Base-by-base conservation (phyloP, 176 grass and related monocot genomes). In the Saccharum spontaneum region DNA sequence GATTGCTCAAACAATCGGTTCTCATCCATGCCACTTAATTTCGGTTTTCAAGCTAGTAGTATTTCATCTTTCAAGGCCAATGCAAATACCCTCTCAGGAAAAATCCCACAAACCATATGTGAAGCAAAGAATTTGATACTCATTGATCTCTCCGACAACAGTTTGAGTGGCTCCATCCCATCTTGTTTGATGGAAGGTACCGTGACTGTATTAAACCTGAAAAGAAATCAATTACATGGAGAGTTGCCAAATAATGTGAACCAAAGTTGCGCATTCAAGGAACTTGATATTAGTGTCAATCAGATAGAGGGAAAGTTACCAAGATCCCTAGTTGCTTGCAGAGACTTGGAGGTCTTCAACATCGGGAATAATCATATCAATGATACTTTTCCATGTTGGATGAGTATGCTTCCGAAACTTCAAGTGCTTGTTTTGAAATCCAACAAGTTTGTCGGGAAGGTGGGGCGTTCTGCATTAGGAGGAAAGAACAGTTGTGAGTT, bases 1-100 rank as follows among this genome's bases (percentile, higher is more conserved):
- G 77, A 87, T 81, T 87, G 45, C 60, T 87, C 85, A 54, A 87
- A 43, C n/a, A 87, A 87, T 11, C 30, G 6, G 1, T 87, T 87
- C 77, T 80, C 77, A 55, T 75, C 59, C 11, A 75, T 81, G 0
- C 77, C 85, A 22, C 0, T 12, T 52, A 59, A 92, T 79, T 86
- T 72, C 38, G 71, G 30, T 33, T 86, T 14, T 68, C 36, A 36
- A 8, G 24, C 73, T 8, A 15, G 9, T n/a, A n/a, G 9, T 20
- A 20, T 34, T 41, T 71, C 44, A 12, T 77, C 23, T 18, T 57
- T 73, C 76, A 84, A 6, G 10, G 43, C 54, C 73, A 74, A 15
- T 15, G 4, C 3, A 23, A 84, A 82, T 66, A 92, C 33, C 77
- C 11, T 88, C 0, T 79, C 75, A 0, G 89, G 85, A 69, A 2